Percentiles rank a stretch among this genome's conserved stretches.
These are phyloP conservation scores for Nematocida ironsii DNA, from an alignment of 371 early-diverging fungal genomes.

Conservation along the genomic window DNA sequence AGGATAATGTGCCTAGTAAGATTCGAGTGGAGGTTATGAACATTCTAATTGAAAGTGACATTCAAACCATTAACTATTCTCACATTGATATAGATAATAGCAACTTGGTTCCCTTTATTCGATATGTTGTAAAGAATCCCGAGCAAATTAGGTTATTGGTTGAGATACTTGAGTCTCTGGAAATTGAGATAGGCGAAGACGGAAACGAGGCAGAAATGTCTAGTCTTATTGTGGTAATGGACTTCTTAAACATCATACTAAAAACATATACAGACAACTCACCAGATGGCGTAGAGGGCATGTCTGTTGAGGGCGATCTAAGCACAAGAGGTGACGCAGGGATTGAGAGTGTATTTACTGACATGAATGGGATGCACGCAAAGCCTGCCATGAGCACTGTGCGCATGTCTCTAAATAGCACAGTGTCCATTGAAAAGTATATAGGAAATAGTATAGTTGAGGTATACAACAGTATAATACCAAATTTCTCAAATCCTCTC, in stretches of 20 bases:
- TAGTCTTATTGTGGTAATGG: slow-evolving; percentile 32
- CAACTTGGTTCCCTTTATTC: slow-evolving; percentile 31
- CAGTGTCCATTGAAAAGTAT: slow-evolving; percentile 40
- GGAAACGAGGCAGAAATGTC: slow-evolving; percentile 26
- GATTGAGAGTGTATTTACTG: background rate
- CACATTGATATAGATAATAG: slow-evolving; percentile 1
- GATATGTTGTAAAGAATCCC: slow-evolving; percentile 14
- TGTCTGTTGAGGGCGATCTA: background rate
- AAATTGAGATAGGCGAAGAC: slow-evolving; percentile 37
- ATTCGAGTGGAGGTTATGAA: slow-evolving; percentile 30
- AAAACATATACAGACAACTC: slow-evolving; percentile 8
- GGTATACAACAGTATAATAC: slow-evolving; percentile 41
- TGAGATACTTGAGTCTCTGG: slow-evolving; percentile 30
- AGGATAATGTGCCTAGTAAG: slow-evolving; percentile 7
- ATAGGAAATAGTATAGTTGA: slow-evolving; percentile 29
- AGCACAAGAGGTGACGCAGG: background rate
- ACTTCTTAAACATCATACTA: slow-evolving; percentile 49
- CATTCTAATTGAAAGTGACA: slow-evolving; percentile 54
- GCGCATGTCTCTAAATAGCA: background rate
- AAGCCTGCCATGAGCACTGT: background rate
- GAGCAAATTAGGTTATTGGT: slow-evolving; percentile 19
- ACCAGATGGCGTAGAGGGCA: background rate
- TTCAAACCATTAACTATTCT: slow-evolving; percentile 10
- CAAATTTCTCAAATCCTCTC: slow-evolving; percentile 33
- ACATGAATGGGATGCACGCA: background rate